Conservation (phyloP, 176 grass and related monocot genomes). For the Elaeis guineensis region DNA sequence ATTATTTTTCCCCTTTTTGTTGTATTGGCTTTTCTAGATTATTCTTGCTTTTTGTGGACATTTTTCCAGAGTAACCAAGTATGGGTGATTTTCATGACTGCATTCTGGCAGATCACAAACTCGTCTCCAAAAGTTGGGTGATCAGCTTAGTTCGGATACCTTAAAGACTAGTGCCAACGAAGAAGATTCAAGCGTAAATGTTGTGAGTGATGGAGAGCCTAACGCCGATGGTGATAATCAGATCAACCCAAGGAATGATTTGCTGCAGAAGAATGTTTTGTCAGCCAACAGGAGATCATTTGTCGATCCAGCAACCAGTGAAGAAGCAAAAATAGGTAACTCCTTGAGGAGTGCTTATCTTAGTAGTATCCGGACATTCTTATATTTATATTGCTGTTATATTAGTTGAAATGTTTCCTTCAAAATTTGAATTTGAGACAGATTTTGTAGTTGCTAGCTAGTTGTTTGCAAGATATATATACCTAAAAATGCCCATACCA, state of each 20-base stretch:
- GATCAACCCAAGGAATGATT: slow-evolving; percentile 40
- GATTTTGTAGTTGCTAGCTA: too few species aligned
- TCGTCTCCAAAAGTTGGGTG: slow-evolving; percentile 58
- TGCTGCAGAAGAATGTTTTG: slow-evolving; percentile 35
- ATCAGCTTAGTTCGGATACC: slow-evolving; percentile 55
- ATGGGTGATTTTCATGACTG: slow-evolving; percentile 6
- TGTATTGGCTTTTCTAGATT: not conserved
- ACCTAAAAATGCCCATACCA: too few species aligned
- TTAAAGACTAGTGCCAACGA: slow-evolving; percentile 43
- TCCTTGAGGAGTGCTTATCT: not conserved
- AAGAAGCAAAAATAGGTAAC: slow-evolving; percentile 58
- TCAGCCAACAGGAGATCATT: slow-evolving; percentile 36
- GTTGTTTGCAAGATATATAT: too few species aligned
- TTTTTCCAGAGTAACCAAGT: slow-evolving; percentile 10
- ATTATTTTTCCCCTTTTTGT: too few species aligned
- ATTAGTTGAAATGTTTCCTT: too few species aligned
- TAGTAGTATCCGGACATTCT: too few species aligned
- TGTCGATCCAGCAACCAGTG: slow-evolving; percentile 31
- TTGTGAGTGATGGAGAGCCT: slow-evolving; percentile 28
- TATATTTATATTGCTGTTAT: too few species aligned
- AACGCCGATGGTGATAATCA: slow-evolving; percentile 43
- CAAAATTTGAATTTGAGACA: too few species aligned
- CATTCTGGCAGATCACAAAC: slow-evolving; percentile 46
- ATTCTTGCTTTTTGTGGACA: slow-evolving; percentile 1
- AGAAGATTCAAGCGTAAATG: slow-evolving; percentile 47